Evolutionary conservation across 1,139 yeast genomes (phyloP), one percentile per base, ranked within the genome.

Genomic region (Kodamaea ohmeri): DNA sequence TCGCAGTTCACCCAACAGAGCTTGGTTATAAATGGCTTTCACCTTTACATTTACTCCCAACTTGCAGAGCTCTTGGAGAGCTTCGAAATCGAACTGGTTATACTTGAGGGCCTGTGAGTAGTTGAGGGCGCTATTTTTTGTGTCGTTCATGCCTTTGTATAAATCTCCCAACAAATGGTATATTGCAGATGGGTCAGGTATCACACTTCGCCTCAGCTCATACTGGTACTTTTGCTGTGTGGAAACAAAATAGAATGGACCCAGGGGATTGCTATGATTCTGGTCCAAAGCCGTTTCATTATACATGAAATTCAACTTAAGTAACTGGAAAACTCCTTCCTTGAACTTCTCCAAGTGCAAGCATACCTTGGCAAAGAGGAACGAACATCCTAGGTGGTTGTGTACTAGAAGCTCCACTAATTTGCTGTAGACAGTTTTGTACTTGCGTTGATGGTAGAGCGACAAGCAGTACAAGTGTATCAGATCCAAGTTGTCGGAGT

Each of bases 61-160:
- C 42, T 74, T 73, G 52, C 92, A 81, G 34, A 92, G 65, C 31
- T 82, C 81, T 49, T 84, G 88, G 45, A 86, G 79, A 0, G 97
- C 90, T 53, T 88, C 97, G 75, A 94, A 89, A 36, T 88, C 72
- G 55, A 72, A 87, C 18, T 95, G 96, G 55, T 92, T 86, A 42
- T 72, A 61, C 43, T 78, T 76, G 40, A 88, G 66, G 0, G 94
- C 86, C 47, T 74, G 76, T 0, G 86, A 74, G 58, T 82, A 86
- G 50, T 79, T 75, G 36, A 81, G 64, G 0, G 84, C 76, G 39
- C 95, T 81, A 43, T 80, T 78, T 45, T 80, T 77, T 6, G 67
- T 56, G 53, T 84, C 88, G 26, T 49, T 51, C 8, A 71, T 58
- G 7, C 73, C 72, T 15, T 61, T 62, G 53, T 83, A 81, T 37